A percentile compares a stretch with the other conserved stretches of the same genome.
Evolutionary conservation across 306 rosid genomes (phyloP).

Genomic region (Citrullus amarus): DNA sequence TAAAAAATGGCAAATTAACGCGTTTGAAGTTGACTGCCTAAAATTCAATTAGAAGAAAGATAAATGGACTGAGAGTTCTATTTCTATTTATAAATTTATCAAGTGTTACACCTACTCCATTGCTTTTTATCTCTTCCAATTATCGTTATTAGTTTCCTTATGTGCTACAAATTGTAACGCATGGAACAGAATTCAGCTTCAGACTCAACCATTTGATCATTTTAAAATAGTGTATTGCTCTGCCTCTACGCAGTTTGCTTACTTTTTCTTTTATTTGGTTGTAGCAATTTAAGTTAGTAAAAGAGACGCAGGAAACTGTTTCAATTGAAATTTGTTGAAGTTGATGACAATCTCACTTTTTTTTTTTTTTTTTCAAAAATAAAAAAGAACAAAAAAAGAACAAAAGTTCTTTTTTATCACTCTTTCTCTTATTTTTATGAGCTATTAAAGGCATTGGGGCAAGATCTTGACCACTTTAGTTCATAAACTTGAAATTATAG

Average conservation of each 20-base stretch:
- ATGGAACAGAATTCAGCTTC: constrained; percentile 6
- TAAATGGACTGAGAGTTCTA: not conserved
- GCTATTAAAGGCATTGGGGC: constrained; percentile 56
- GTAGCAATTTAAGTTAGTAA: constrained; percentile 7
- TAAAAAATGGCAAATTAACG: not conserved
- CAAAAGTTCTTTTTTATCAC: constrained; percentile 65
- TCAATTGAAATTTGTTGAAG: constrained; percentile 23
- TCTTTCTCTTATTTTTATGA: constrained; percentile 96
- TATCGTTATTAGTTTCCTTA: not conserved
- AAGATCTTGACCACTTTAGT: constrained; percentile 70
- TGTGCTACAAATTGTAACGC: not conserved
- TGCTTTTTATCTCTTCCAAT: not conserved
- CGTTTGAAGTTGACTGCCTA: not conserved
- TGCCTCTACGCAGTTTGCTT: not conserved
- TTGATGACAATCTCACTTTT: constrained; percentile 29
- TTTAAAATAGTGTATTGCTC: not conserved
- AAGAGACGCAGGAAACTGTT: constrained; percentile 15
- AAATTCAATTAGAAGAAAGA: not conserved
- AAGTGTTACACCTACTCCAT: not conserved
- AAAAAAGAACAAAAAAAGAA: not conserved
- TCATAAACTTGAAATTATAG: constrained; percentile 29
- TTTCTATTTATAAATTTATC: not conserved
- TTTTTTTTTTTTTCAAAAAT: not conserved
- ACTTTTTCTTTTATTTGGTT: not conserved
- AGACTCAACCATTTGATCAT: not conserved